Conservation (phyloP, 805 yeast species). For the Diddensiella caesifluorescens region DNA sequence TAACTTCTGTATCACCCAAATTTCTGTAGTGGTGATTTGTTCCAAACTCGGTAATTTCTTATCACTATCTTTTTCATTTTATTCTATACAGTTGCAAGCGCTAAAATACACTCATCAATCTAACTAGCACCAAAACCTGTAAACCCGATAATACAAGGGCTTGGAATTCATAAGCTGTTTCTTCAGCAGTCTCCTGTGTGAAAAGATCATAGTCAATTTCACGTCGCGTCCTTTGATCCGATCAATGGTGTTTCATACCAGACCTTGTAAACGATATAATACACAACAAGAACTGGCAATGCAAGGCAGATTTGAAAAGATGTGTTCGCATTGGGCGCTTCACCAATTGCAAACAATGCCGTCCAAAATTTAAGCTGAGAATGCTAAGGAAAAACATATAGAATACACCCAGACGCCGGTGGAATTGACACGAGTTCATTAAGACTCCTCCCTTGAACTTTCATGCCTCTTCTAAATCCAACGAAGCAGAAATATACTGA, state of each 20-base stretch:
- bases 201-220: constrained; percentile 52
- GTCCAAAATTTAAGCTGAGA: constrained; percentile 72
- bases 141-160: constrained; percentile 46
- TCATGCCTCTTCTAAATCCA: constrained; percentile 59
- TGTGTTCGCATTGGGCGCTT: constrained; percentile 30
- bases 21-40: too few species aligned
- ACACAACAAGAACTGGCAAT: constrained; percentile 37
- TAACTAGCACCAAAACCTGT: constrained; percentile 51
- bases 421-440: constrained; percentile 61
- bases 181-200: constrained; percentile 53
- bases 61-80: too few species aligned
- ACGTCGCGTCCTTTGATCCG: constrained; percentile 48
- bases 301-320: constrained; percentile 57
- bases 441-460: constrained; percentile 58
- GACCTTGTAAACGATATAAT: constrained; percentile 49
- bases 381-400: constrained; percentile 55
- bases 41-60: too few species aligned
- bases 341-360: constrained; percentile 65
- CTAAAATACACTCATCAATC: too few species aligned
- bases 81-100: too few species aligned
- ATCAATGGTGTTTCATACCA: constrained; percentile 40
- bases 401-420: constrained; percentile 67
- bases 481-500: constrained; percentile 64
- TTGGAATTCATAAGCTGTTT: constrained; percentile 45
- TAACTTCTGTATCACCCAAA: too few species aligned